Conservation (phyloP, 306 rosid species). For the Quercus ilex region DNA sequence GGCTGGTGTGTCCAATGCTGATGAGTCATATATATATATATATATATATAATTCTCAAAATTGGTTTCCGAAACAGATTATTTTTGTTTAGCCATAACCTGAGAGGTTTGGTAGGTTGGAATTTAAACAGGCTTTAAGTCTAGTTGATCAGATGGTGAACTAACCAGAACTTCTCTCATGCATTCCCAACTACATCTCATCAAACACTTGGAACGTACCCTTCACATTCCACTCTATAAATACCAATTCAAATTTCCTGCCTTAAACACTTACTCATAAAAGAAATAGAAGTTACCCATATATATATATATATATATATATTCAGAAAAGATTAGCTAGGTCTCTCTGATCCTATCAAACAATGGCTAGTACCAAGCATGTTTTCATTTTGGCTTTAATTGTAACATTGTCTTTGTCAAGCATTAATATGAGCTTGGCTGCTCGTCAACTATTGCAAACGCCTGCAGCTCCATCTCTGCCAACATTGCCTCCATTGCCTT, state of each 20-base stretch:
- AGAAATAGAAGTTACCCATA: not conserved
- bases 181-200: constrained; percentile 22
- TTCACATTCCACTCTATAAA: not conserved
- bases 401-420: constrained; percentile 21
- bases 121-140: not conserved
- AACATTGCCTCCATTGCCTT: constrained; percentile 20
- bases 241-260: not conserved
- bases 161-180: not conserved
- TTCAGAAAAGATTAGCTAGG: not conserved
- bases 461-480: constrained; percentile 17
- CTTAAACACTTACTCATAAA: not conserved
- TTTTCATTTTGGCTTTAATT: constrained; percentile 1
- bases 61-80: not conserved
- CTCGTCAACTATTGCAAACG: constrained; percentile 29
- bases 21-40: no score
- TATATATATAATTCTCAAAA: not conserved
- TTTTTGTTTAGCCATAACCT: not conserved
- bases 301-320: no score
- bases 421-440: constrained; percentile 19
- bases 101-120: not conserved
- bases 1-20: no score
- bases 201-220: constrained; percentile 6
- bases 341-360: not conserved
- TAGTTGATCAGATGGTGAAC: constrained; percentile 22
- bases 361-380: constrained; percentile 5